Conservation (phyloP, 805 yeast species). For the Metschnikowia henanensis region DNA sequence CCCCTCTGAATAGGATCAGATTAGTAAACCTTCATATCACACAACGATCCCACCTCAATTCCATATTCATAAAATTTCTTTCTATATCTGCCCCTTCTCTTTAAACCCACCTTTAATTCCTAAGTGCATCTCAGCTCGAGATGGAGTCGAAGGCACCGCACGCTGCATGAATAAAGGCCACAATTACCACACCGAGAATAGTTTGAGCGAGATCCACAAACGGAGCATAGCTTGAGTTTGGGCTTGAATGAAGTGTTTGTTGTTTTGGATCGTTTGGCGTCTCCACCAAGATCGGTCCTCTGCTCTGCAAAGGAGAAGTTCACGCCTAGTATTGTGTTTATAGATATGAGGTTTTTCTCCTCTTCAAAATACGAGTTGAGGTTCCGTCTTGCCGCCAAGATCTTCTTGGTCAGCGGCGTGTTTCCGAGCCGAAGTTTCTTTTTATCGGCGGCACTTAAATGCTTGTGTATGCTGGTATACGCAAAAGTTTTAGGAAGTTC, state of each 20-base stretch:
- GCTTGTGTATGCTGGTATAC: constrained; percentile 32
- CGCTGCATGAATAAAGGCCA: constrained; percentile 42
- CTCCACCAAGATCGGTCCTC: constrained; percentile 21
- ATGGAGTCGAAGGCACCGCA: constrained; percentile 39
- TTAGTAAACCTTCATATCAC: no score
- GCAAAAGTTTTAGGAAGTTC: constrained; percentile 44
- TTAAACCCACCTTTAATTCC: background rate
- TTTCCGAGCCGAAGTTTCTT: constrained; percentile 37
- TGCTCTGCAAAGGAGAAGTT: constrained; percentile 44
- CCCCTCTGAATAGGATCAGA: no score
- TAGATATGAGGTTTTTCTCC: constrained; percentile 42
- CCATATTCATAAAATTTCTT: no score
- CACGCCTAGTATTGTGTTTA: constrained; percentile 41
- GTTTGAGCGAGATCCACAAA: constrained; percentile 37
- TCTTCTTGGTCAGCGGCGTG: constrained; percentile 44
- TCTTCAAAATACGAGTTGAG: constrained; percentile 46
- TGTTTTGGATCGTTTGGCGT: constrained; percentile 18
- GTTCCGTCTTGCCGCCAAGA: constrained; percentile 42
- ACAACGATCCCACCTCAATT: no score
- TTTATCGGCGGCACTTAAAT: constrained; percentile 21
- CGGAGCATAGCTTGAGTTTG: constrained; percentile 38
- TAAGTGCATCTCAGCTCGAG: constrained; percentile 41
- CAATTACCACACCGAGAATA: constrained; percentile 41
- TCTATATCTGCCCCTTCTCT: background rate
- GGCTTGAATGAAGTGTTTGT: constrained; percentile 24